Evolutionary conservation across 345 rosid species (phyloP).

Genomic region (Abelmoschus esculentus): DNA sequence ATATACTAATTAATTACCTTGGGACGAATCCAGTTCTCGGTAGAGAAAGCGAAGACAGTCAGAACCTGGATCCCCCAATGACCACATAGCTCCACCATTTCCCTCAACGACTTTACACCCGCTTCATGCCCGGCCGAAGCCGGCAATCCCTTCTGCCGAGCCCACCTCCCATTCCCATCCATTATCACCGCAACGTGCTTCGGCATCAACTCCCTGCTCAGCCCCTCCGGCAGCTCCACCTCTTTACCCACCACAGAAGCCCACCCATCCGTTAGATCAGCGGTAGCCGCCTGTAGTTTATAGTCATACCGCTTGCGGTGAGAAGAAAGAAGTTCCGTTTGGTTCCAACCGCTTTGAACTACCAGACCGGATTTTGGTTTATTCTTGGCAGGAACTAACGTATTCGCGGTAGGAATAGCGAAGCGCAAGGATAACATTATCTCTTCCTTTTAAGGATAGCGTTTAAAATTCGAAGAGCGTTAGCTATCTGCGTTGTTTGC

Average conservation of each 20-base stretch:
- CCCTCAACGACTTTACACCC: constrained; percentile 48
- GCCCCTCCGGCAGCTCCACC: constrained; percentile 16
- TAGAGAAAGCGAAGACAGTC: constrained; percentile 75
- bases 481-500: background rate
- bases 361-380: background rate
- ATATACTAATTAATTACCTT: too few species aligned
- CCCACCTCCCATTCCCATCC: constrained; percentile 84
- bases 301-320: too few species aligned
- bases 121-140: constrained; percentile 60
- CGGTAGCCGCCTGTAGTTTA: too few species aligned
- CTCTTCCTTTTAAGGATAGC: background rate
- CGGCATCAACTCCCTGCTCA: constrained; percentile 48
- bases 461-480: too few species aligned
- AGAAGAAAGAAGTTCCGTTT: background rate
- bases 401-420: background rate
- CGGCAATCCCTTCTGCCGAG: constrained; percentile 57
- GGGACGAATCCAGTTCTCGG: constrained; percentile 68
- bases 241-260: too few species aligned
- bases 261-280: too few species aligned
- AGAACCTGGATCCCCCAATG: constrained; percentile 60
- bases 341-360: background rate
- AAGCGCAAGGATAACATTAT: background rate
- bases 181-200: constrained; percentile 77
- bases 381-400: background rate
- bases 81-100: constrained; percentile 40